A percentile compares a stretch with the other conserved stretches of the same genome.
phyloP scores from a whole-genome alignment of 1,284 basidiomycete genomes.

The Malassezia vespertilionis region DNA sequence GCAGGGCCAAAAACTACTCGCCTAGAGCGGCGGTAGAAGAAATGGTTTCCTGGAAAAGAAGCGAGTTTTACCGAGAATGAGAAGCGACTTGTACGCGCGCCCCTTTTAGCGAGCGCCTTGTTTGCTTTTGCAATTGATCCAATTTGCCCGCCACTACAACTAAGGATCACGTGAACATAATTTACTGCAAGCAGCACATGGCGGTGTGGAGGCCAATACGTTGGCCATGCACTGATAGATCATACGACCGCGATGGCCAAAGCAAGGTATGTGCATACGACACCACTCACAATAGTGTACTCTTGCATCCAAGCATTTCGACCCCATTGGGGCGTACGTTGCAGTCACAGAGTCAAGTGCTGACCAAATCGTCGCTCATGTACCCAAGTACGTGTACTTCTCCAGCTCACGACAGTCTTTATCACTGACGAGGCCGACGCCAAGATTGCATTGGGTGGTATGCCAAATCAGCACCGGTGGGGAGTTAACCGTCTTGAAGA shows the following conservation, averaged over 20 bases:
- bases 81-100: too few species aligned
- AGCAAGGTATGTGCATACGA: not conserved
- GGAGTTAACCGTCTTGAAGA: conserved; percentile 80
- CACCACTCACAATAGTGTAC: not conserved
- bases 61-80: not conserved
- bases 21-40: conserved; percentile 1
- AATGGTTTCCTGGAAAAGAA: too few species aligned
- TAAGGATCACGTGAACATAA: too few species aligned
- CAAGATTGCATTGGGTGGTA: conserved; percentile 23
- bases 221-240: too few species aligned
- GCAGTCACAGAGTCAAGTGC: conserved; percentile 28
- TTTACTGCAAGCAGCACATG: too few species aligned
- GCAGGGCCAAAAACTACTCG: not conserved
- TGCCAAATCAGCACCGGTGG: conserved; percentile 55
- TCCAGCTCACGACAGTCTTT: conserved; percentile 23
- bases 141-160: too few species aligned
- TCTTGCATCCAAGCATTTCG: conserved; percentile 18
- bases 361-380: conserved; percentile 44
- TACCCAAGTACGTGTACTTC: conserved; percentile 29
- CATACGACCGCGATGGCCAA: conserved; percentile 1
- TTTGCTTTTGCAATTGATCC: too few species aligned
- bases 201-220: too few species aligned
- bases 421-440: conserved; percentile 39
- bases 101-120: too few species aligned
- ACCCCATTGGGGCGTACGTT: conserved; percentile 25